Evolutionary conservation across 495 filamentous ascomycete species (phyloP).

Genomic region (Podospora didyma): DNA sequence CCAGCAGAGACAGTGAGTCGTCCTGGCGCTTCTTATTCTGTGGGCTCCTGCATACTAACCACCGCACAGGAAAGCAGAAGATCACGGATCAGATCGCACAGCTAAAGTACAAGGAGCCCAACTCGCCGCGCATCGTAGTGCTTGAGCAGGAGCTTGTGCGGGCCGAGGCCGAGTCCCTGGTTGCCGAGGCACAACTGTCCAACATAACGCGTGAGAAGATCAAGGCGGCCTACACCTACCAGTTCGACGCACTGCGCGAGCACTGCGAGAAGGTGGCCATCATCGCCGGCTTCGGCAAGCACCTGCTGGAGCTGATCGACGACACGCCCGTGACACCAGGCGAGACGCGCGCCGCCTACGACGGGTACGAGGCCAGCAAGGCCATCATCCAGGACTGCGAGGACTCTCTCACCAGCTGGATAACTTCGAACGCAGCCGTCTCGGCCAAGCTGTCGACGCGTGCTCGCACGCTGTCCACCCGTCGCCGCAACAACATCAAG

Average conservation of each 20-base stretch:
- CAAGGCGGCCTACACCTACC: slow-evolving; percentile 96
- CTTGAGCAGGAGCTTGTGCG: slow-evolving; percentile 98
- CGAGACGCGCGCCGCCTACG: slow-evolving; percentile 93
- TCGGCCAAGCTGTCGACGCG: slow-evolving; percentile 79
- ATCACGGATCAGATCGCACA: slow-evolving; percentile 99
- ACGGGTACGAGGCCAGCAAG: slow-evolving; percentile 97
- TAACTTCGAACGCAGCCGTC: slow-evolving; percentile 81
- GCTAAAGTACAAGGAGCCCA: slow-evolving; percentile 98
- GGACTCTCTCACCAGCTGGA: slow-evolving; percentile 95
- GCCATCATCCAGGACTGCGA: slow-evolving; percentile 99
- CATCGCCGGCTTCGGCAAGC: slow-evolving; percentile 96
- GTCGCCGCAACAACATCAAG: slow-evolving; percentile 68
- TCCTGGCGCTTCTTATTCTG: background rate
- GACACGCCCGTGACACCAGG: slow-evolving; percentile 96
- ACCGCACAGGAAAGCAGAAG: slow-evolving; percentile 83
- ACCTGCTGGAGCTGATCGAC: slow-evolving; percentile 89
- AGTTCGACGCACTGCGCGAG: slow-evolving; percentile 95
- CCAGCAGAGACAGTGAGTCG: slow-evolving; percentile 86
- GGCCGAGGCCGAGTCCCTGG: slow-evolving; percentile 95
- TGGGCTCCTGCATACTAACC: slow-evolving; percentile 3
- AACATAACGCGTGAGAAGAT: slow-evolving; percentile 99
- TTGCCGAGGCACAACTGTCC: slow-evolving; percentile 94
- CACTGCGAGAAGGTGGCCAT: slow-evolving; percentile 98
- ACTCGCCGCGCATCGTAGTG: slow-evolving; percentile 94
- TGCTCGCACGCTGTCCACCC: slow-evolving; percentile 79